A percentile compares a stretch with the other conserved stretches of the same genome.
These are phyloP conservation scores for Fraxinus floribunda DNA, from an alignment of 305 asterid species.

Conservation along the genomic window DNA sequence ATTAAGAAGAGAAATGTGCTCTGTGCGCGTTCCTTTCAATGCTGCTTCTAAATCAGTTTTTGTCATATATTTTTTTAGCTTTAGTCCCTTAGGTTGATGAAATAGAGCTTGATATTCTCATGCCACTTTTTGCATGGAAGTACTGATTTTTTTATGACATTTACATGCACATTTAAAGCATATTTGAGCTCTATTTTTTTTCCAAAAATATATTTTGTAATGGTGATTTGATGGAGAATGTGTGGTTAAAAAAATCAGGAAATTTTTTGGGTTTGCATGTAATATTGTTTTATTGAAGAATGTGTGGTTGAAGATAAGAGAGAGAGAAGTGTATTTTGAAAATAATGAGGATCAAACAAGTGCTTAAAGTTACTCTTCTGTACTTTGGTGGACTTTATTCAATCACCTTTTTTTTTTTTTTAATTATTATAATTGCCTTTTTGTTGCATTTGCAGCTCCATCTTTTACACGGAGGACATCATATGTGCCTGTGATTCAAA, in stretches of 20 bases:
- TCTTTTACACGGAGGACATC: slow-evolving; percentile 34
- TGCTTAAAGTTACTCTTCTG: not conserved
- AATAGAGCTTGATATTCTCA: not conserved
- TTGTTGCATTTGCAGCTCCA: slow-evolving; percentile 41
- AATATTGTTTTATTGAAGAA: too few species aligned
- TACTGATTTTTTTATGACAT: not conserved
- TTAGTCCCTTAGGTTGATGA: not conserved
- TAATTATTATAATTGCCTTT: not conserved
- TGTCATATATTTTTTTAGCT: not conserved
- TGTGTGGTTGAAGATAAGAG: too few species aligned
- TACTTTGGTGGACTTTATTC: slow-evolving; percentile 4
- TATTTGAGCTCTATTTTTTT: too few species aligned
- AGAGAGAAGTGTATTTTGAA: too few species aligned
- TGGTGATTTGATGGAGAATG: too few species aligned
- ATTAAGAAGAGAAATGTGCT: not conserved
- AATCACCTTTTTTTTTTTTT: not conserved
- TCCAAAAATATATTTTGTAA: too few species aligned
- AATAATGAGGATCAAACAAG: too few species aligned
- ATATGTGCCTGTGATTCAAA: slow-evolving; percentile 27
- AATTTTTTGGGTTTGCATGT: too few species aligned
- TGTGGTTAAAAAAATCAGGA: too few species aligned
- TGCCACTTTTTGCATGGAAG: not conserved
- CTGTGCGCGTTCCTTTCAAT: not conserved
- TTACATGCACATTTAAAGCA: not conserved
- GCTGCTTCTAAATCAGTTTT: not conserved